A percentile compares a stretch with the other conserved stretches of the same genome.
These are phyloP conservation scores for Diacronema lutheri DNA, from an alignment of 78 protist species.

Conservation along the genomic window DNA sequence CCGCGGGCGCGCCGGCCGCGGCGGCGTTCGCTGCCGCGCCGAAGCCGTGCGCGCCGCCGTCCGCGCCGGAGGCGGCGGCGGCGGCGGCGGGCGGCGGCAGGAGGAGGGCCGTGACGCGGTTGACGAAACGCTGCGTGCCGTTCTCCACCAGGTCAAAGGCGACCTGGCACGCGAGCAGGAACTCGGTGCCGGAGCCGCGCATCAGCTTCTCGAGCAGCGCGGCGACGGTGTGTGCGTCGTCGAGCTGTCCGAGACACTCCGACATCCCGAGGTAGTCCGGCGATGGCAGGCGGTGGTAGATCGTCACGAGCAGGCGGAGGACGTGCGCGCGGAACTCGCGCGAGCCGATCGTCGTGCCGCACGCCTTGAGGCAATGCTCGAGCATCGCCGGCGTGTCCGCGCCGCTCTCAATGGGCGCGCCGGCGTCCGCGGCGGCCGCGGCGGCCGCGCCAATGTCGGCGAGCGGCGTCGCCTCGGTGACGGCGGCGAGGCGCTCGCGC, in stretches of 20 bases:
- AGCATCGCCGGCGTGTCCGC: slow-evolving; percentile 30
- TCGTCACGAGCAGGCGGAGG: slow-evolving; percentile 31
- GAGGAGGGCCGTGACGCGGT: slow-evolving; percentile 39
- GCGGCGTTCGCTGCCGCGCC: too few relatives aligned
- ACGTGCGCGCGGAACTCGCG: slow-evolving; percentile 53
- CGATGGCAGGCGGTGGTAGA: slow-evolving; percentile 35
- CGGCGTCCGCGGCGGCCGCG: too few relatives aligned
- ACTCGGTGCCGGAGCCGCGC: background rate
- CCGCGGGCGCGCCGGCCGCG: too few relatives aligned
- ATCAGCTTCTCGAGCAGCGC: slow-evolving; percentile 19
- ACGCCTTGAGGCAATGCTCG: slow-evolving; percentile 47
- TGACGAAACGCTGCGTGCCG: slow-evolving; percentile 79
- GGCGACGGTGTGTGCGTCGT: slow-evolving; percentile 32
- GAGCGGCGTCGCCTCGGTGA: too few relatives aligned
- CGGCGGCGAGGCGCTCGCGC: background rate
- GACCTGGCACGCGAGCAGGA: slow-evolving; percentile 23
- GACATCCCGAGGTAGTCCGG: slow-evolving; percentile 51
- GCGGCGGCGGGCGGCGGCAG: background rate
- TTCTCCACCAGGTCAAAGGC: slow-evolving; percentile 90
- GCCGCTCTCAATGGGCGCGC: background rate
- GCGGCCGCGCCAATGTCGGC: background rate
- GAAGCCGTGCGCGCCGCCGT: too few relatives aligned
- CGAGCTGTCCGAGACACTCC: slow-evolving; percentile 40
- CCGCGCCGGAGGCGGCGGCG: background rate
- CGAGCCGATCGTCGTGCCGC: background rate